Conservation (phyloP, 2,329 filamentous ascomycete genomes). For the Aspergillus neotritici region DNA sequence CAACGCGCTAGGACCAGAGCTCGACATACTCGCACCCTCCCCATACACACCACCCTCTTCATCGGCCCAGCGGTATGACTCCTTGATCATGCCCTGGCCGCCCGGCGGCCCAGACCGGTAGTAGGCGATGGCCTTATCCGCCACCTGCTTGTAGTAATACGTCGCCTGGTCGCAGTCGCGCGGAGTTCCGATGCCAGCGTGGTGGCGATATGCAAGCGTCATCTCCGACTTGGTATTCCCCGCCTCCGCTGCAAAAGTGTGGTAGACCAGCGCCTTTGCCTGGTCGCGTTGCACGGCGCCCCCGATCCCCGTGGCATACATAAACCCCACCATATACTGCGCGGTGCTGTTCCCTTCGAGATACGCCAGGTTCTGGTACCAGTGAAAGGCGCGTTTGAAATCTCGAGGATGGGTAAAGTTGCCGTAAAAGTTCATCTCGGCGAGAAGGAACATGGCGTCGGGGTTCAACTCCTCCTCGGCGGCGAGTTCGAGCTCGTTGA, state of each 20-base stretch:
- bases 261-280: slow-evolving; percentile 85
- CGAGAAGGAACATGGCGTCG: slow-evolving; percentile 83
- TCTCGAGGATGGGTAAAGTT: slow-evolving; percentile 85
- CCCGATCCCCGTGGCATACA: slow-evolving; percentile 90
- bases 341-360: slow-evolving; percentile 82
- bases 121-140: slow-evolving; percentile 86
- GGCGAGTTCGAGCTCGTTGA: slow-evolving; percentile 54
- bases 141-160: slow-evolving; percentile 86
- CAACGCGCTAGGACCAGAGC: slow-evolving; percentile 75
- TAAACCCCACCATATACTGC: slow-evolving; percentile 90
- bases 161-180: slow-evolving; percentile 80
- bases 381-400: slow-evolving; percentile 69
- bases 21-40: slow-evolving; percentile 85
- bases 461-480: slow-evolving; percentile 52
- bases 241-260: slow-evolving; percentile 82
- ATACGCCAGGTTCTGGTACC: slow-evolving; percentile 73
- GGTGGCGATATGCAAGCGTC: slow-evolving; percentile 82
- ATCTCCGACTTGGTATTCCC: slow-evolving; percentile 85
- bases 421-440: slow-evolving; percentile 94
- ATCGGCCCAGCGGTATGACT: slow-evolving; percentile 82
- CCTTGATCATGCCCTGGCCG: slow-evolving; percentile 68
- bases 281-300: slow-evolving; percentile 77
- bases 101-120: slow-evolving; percentile 86
- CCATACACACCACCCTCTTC: slow-evolving; percentile 90
- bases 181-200: slow-evolving; percentile 76